These are phyloP conservation scores for Lactarius psammicola DNA, from an alignment of 768 basidiomycete genomes.

Conservation along the genomic window DNA sequence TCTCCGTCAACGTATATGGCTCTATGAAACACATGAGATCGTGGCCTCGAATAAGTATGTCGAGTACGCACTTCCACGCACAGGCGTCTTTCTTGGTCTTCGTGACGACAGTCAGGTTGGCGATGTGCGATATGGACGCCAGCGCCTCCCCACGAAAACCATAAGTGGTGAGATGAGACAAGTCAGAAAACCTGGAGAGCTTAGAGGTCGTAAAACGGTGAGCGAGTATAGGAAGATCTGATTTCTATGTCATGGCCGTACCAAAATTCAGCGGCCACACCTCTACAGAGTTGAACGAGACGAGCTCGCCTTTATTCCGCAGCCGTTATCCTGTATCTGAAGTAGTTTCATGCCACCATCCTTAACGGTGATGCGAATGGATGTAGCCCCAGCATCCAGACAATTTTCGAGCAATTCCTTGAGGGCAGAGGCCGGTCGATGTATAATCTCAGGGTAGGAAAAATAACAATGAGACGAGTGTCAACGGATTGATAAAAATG, in stretches of 20 bases:
- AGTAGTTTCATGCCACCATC: constrained; percentile 94
- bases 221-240: constrained; percentile 86
- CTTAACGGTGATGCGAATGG: constrained; percentile 84
- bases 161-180: constrained; percentile 83
- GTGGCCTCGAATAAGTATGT: neutral
- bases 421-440: constrained; percentile 88
- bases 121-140: constrained; percentile 93
- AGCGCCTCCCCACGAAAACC: constrained; percentile 97
- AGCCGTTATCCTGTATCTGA: constrained; percentile 96
- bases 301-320: constrained; percentile 78
- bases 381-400: constrained; percentile 89
- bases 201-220: constrained; percentile 97
- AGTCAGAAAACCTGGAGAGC: constrained; percentile 78
- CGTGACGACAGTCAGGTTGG: constrained; percentile 84
- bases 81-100: constrained; percentile 80
- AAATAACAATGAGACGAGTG: constrained; percentile 37
- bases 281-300: constrained; percentile 2
- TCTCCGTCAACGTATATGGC: constrained; percentile 67
- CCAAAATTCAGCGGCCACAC: neutral
- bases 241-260: constrained; percentile 51
- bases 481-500: neutral
- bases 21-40: neutral
- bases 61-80: constrained; percentile 83
- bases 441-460: constrained; percentile 59
- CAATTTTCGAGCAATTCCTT: constrained; percentile 96